Evolutionary conservation across 495 filamentous ascomycete genomes (phyloP), one percentile per base, ranked within the genome.

Genomic region (Letharia columbiana): DNA sequence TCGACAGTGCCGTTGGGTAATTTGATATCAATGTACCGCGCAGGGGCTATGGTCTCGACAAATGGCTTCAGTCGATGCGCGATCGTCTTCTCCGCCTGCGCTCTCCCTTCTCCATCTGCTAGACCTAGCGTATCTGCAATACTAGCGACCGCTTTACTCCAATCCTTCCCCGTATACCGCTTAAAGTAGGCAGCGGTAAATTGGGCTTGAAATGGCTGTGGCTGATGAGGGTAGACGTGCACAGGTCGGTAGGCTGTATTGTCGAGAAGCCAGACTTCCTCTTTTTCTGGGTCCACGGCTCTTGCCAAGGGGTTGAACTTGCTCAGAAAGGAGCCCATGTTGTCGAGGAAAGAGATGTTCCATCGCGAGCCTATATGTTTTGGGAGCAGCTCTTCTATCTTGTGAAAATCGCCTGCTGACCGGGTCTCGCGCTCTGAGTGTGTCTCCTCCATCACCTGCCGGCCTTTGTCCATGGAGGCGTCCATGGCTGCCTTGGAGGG

Each of bases 211-310:
- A 91, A 96, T 62, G 74, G 67, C 69, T 74, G 59, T 35, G 71
- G 60, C 3, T 66, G 62, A 31, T 75, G 67, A 3, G 73, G 67
- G 23, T 65, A 63, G 23, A 60, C 17, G 45, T 65, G 62, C 11
- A 73, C 68, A 31, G 73, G 70, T 59, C 84, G 84, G 73, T 87
- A 96, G 9, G 91, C 93, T 11, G 90, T 91, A 71, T 94, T 97
- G 78, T 97, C 91, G 49, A 97, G 75, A 17, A 98, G 78, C 93
- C 93, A 97, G 33, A 97, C 87, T 13, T 81, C 83, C 68, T 96
- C 85, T 39, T 77, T 76, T 23, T 77, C 72, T 40, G 77, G 76
- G 58, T 84, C 73, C 50, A 80, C 78, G 18, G 67, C 67, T 3
- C 74, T 75, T 49, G 71, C 71, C 65, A 80, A 64, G 2, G 78